Evolutionary conservation across 2,329 filamentous ascomycete species (phyloP).

Genomic region (Cordyceps tenuipes): DNA sequence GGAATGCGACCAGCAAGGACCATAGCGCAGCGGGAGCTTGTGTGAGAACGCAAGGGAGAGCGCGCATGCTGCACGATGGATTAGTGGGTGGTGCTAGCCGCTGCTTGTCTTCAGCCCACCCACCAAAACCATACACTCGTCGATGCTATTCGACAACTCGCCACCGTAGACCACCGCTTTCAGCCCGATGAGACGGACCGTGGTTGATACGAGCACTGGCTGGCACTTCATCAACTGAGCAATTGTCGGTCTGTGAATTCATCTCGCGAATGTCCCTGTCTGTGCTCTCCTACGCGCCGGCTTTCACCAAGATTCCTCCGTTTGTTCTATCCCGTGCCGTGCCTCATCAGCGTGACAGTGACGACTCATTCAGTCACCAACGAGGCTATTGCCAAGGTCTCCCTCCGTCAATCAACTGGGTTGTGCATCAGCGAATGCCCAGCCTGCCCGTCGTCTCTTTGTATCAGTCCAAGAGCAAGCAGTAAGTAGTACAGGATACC

Average conservation of each 20-base stretch:
- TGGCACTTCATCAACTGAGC: background rate
- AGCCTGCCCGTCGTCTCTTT: background rate
- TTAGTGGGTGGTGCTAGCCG: no score
- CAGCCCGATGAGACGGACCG: background rate
- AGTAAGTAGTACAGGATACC: no score
- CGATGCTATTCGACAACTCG: no score
- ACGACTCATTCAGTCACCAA: no score
- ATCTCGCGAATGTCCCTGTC: no score
- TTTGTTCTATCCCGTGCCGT: background rate
- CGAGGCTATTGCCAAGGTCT: no score
- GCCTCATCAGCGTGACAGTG: conserved; percentile 1
- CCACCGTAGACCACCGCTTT: background rate
- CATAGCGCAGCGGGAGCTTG: background rate
- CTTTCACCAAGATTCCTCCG: background rate
- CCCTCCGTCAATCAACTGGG: no score
- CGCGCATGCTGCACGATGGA: no score
- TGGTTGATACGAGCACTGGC: conserved; percentile 1
- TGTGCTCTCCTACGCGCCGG: no score
- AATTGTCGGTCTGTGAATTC: background rate
- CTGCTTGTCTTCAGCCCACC: no score
- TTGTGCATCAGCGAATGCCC: background rate
- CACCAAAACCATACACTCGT: no score
- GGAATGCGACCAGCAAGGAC: background rate
- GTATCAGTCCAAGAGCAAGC: no score
- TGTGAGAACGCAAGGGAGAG: background rate